Evolutionary conservation across 441 rosid species (phyloP), one percentile per base, ranked within the genome.

Genomic region (Populus hybrid): DNA sequence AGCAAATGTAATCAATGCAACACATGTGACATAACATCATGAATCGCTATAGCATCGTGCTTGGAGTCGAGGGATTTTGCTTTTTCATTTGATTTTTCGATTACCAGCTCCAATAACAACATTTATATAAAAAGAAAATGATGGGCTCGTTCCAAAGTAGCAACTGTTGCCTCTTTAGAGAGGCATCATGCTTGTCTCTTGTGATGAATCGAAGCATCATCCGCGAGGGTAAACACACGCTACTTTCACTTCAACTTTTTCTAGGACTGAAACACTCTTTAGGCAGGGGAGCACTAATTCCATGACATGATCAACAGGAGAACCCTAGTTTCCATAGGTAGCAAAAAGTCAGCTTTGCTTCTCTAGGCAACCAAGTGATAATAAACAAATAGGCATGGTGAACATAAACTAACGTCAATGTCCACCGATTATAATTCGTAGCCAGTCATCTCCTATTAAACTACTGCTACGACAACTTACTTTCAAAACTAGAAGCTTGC

Each of bases 251-350:
- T 6, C 35, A 32, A 73, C 7, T 61, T 21, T 73, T 73, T 16
- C 0, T 61, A 30, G 40, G 32, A 0, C 24, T 20, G 23, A 72
- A 65, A 67, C 46, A 30, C 5, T 24, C 34, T 70, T 74, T 66
- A 12, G 71, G 75, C 71, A 73, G 14, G 24, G 80, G 36, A 81
- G 64, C 78, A 73, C 36, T 32, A 40, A 11, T 63, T 53, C 61
- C 67, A 73, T 69, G n/a, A 69, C 50, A 53, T 16, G 61, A 5
- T 16, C 61, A 53, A 53, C 61, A 53, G 61, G 61, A 53, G n/a
- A 4, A 53, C 61, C 2, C 61, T 14, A 53, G 61, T 53, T 53
- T 53, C 61, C 61, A 53, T 53, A 53, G 61, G 61, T 16, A 46
- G 1, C 61, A 53, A 53, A 53, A 53, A 53, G 61, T 53, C 61